Evolutionary conservation across 768 basidiomycete genomes (phyloP).

Genomic region (Termitomyces sp.): DNA sequence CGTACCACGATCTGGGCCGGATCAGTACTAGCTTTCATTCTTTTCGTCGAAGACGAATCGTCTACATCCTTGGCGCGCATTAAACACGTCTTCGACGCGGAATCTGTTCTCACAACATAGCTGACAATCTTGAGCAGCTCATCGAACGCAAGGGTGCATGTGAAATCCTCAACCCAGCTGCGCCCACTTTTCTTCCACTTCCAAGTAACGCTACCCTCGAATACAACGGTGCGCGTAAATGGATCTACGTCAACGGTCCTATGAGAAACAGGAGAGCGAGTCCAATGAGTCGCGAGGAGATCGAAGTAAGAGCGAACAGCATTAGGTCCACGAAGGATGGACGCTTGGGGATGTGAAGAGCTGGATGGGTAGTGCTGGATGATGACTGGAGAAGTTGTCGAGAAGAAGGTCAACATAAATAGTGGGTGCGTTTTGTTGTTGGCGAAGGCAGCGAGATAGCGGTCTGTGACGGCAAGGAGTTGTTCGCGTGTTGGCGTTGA

Average conservation of each 20-base stretch:
- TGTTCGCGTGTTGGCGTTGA: constrained; percentile 23
- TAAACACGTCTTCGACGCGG: constrained; percentile 37
- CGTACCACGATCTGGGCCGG: constrained; percentile 4
- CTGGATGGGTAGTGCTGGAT: constrained; percentile 38
- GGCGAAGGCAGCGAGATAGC: constrained; percentile 35
- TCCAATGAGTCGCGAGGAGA: constrained; percentile 42
- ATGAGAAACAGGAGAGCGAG: constrained; percentile 25
- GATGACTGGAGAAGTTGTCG: constrained; percentile 29
- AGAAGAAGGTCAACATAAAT: constrained; percentile 35
- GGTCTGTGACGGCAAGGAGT: constrained; percentile 27
- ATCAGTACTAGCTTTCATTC: not conserved
- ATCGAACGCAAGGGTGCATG: constrained; percentile 41
- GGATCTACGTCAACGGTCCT: constrained; percentile 22
- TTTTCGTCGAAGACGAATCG: constrained; percentile 21
- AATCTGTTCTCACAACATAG: constrained; percentile 38
- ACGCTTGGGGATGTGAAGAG: constrained; percentile 29
- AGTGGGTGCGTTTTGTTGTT: constrained; percentile 26
- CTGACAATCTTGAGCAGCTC: constrained; percentile 37
- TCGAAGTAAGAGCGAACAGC: constrained; percentile 50
- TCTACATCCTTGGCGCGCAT: constrained; percentile 39
- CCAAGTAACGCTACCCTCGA: constrained; percentile 39
- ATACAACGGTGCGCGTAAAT: constrained; percentile 23
- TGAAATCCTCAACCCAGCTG: constrained; percentile 43
- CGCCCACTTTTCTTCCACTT: constrained; percentile 41
- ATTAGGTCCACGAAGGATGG: constrained; percentile 36